Percentiles rank a stretch among this genome's conserved stretches.
Conservation (phyloP, 768 basidiomycete genomes). For the Amanita pallidorosea region DNA sequence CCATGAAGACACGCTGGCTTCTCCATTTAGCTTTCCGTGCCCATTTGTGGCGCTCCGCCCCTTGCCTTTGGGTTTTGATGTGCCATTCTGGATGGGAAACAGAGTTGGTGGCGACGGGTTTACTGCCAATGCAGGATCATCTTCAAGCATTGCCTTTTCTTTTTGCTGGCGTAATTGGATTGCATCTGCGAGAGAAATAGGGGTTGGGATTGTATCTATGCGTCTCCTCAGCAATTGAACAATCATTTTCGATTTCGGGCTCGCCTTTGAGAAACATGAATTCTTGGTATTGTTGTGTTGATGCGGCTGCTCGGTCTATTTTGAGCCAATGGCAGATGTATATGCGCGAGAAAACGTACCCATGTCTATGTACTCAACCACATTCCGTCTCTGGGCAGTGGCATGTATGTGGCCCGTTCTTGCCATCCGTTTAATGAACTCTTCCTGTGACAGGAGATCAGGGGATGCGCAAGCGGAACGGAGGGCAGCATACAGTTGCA, state of each 20-base stretch:
- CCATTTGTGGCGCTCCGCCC: constrained; percentile 18
- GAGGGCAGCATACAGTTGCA: constrained; percentile 47
- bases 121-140: constrained; percentile 40
- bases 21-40: constrained; percentile 22
- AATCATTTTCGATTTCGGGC: neutral
- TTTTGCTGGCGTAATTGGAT: constrained; percentile 40
- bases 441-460: constrained; percentile 44
- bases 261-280: constrained; percentile 65
- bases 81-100: constrained; percentile 6
- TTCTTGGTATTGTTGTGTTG: constrained; percentile 52
- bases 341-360: constrained; percentile 32
- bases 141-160: constrained; percentile 46
- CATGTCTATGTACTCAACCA: constrained; percentile 63
- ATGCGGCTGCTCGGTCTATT: constrained; percentile 30
- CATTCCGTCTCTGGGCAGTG: constrained; percentile 41
- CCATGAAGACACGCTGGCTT: constrained; percentile 11
- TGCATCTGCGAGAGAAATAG: constrained; percentile 51
- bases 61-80: constrained; percentile 27
- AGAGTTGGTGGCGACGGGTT: constrained; percentile 14
- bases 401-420: constrained; percentile 63
- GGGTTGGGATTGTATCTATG: constrained; percentile 57
- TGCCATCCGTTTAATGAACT: constrained; percentile 71
- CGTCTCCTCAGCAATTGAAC: neutral
- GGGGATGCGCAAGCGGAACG: neutral
- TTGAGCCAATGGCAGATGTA: neutral